These are phyloP conservation scores for Aureobasidium melanogenum DNA, from an alignment of 2,329 filamentous ascomycete species.

Conservation along the genomic window DNA sequence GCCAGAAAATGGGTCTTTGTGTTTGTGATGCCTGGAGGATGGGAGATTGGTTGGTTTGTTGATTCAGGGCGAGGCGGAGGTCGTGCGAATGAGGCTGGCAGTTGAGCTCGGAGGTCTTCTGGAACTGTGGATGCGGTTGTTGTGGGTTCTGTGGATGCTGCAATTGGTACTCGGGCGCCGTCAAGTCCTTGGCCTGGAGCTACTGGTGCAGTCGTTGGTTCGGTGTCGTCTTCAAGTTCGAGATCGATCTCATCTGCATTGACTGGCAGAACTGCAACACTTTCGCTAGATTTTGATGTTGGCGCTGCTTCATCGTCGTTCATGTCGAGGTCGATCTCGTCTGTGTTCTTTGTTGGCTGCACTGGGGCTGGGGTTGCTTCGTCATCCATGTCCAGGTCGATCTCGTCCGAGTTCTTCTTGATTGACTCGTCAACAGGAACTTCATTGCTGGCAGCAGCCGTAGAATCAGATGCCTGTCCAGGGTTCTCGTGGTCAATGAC, in stretches of 20 bases:
- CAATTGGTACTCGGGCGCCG: constrained; percentile 19
- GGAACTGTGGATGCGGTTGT: constrained; percentile 36
- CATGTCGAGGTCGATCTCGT: constrained; percentile 54
- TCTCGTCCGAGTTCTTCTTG: constrained; percentile 56
- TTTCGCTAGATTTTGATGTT: constrained; percentile 14
- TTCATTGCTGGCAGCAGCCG: background rate
- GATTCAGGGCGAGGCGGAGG: constrained; percentile 21
- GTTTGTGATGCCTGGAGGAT: constrained; percentile 68
- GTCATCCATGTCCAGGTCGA: constrained; percentile 43
- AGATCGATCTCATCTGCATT: constrained; percentile 37
- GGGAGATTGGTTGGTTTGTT: constrained; percentile 48
- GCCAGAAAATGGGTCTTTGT: constrained; percentile 75
- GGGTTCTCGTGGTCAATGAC: constrained; percentile 37
- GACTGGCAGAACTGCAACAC: constrained; percentile 17
- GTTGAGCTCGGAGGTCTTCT: constrained; percentile 58
- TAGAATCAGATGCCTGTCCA: background rate
- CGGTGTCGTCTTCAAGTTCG: constrained; percentile 22
- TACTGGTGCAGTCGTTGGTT: constrained; percentile 13
- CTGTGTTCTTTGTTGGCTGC: constrained; percentile 43
- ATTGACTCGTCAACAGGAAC: background rate
- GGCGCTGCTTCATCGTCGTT: constrained; percentile 23
- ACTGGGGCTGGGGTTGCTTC: constrained; percentile 16
- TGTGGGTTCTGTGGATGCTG: background rate
- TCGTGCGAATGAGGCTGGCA: constrained; percentile 64
- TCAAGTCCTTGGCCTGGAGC: constrained; percentile 19